Base-by-base conservation (phyloP, 108 stramenopile species). In the Nannochloropsis gaditana region DNA sequence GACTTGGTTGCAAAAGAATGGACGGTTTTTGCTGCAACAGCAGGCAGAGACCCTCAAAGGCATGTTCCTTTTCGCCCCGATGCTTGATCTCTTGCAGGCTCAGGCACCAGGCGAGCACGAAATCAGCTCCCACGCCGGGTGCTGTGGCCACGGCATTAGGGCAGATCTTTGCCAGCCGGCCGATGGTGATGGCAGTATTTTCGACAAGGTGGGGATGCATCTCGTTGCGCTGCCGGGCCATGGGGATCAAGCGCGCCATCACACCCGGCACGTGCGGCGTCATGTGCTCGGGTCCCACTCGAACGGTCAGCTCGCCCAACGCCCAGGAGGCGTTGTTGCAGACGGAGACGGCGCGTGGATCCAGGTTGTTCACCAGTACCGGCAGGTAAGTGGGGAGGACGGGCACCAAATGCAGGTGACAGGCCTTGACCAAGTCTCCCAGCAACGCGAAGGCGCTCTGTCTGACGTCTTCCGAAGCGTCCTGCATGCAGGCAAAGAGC, bases 281-380 rank as follows among this genome's bases (percentile, higher is more conserved):
- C 73, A 96, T 88, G 21, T 95, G 85, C 83, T 91, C 80, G 11
- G 86, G 44, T 9, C 92, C 93, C 86, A 93, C 85, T 9, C 94
- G 94, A 80, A 94, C 92, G 84, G 94, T 94, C 9, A 96, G 91
- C 91, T 96, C 96, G 17, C 96, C 96, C 44, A 95, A 88, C 41
- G 96, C 94, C 96, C 96, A 96, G 45, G 95, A 92, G 9, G 95
- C 95, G 90, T 96, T 96, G 88, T 93, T 95, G 87, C 94, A 94
- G 15, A 94, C 93, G 80, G 91, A 87, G 79, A 87, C 88, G 43
- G 93, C 89, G 6, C 3, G 44, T 6, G 3, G 82, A 82, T 91
- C 91, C 41, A 82, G 85, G 9, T 92, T 90, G 82, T 94, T 93
- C 9, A 94, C 93, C 44, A 90, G 85, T 41, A 83, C 47, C 44